Evolutionary conservation across 257 asterid genomes (phyloP), one percentile per base, ranked within the genome.

Genomic region (Solanum medicagineum): DNA sequence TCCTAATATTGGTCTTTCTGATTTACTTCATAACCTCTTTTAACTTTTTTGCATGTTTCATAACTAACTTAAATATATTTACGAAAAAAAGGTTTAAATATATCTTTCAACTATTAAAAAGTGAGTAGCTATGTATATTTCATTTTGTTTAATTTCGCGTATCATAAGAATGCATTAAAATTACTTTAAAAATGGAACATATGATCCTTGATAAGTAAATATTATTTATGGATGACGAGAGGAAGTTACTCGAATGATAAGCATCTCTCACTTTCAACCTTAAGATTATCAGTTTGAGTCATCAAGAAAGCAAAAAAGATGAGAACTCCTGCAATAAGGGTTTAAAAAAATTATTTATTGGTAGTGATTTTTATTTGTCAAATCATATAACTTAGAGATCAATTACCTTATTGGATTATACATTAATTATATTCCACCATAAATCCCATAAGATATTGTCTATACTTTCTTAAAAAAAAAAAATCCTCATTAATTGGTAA

Each of bases 1-100:
- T 7, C 47, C 9, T 7, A 1, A 44, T 32, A 32, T 11, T 1
- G 0, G 4, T 4, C 66, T 0, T 59, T n/a, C 14, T 0, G 0
- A 60, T 7, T 60, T 60, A 10, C 32, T n/a, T 59, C 1, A 10
- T 0, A n/a, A n/a, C 15, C 15, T 74, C 5, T 49, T 1, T 16
- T 7, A 77, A 51, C 63, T 2, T 77, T 51, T 53, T 51, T 77
- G 29, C 65, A 53, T 79, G 49, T 53, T 79, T 79, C 8, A 24
- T 16, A 26, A 77, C 22, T 68, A 60, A 60, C 19, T 57, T 8
- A 57, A 57, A 17, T 57, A 20, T 57, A 19, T 57, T 8, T 0
- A 57, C 63, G 63, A 8, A 57, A 57, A 57, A 45, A 45, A 57
- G 12, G 24, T 57, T 5, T 4, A 57, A 19, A 57, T 57, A 56